These are phyloP conservation scores for Pterulicium gracile DNA, from an alignment of 1,284 basidiomycete species.

Conservation along the genomic window DNA sequence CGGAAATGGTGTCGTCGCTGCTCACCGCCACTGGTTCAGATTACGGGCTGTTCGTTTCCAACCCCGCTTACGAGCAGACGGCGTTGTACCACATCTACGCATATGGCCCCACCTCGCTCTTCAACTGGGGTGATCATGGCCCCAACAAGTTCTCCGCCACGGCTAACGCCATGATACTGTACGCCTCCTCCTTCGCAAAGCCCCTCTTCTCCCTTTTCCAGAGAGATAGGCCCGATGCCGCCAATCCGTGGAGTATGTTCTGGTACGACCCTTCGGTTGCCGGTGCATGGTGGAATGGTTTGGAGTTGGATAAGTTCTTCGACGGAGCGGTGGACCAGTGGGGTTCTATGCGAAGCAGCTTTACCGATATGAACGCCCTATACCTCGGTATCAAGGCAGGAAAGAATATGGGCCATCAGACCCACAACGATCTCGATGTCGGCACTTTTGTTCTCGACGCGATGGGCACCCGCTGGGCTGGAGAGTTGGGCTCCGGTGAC, in stretches of 20 bases:
- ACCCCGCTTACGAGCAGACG: slow-evolving; percentile 66
- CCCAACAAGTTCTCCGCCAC: slow-evolving; percentile 91
- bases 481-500: slow-evolving; percentile 86
- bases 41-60: slow-evolving; percentile 62
- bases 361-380: slow-evolving; percentile 80
- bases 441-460: slow-evolving; percentile 97
- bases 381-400: slow-evolving; percentile 89
- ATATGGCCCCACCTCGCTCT: slow-evolving; percentile 76
- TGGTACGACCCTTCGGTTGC: slow-evolving; percentile 83
- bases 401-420: slow-evolving; percentile 69
- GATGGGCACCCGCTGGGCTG: slow-evolving; percentile 90
- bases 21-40: slow-evolving; percentile 80
- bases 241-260: slow-evolving; percentile 95
- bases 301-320: slow-evolving; percentile 79
- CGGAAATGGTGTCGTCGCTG: slow-evolving; percentile 85
- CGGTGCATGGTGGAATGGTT: slow-evolving; percentile 89
- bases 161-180: slow-evolving; percentile 68
- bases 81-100: slow-evolving; percentile 89
- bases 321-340: slow-evolving; percentile 64
- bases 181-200: slow-evolving; percentile 53
- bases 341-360: slow-evolving; percentile 86
- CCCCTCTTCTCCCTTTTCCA: slow-evolving; percentile 84
- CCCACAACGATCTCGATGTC: slow-evolving; percentile 87
- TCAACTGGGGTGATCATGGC: slow-evolving; percentile 89
- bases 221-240: slow-evolving; percentile 82